Evolutionary conservation across 2,329 filamentous ascomycete species (phyloP).

Genomic region (Hysterium pulicare): DNA sequence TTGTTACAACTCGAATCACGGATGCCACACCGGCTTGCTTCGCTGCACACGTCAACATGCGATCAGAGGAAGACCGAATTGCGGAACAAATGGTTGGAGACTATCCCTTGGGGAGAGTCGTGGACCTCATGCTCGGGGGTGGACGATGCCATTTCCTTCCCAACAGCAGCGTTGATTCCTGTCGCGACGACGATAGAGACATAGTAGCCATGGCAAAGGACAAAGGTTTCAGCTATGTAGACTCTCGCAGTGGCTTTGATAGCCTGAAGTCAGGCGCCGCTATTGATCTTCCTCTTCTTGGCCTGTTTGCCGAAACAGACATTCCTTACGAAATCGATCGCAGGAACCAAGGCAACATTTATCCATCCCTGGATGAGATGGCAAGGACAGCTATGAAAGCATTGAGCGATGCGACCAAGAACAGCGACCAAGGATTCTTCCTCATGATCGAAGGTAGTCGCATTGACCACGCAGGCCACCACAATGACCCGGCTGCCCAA

Average conservation of each 20-base stretch:
- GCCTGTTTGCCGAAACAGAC: slow-evolving; percentile 76
- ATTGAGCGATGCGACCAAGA: slow-evolving; percentile 74
- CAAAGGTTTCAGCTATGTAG: slow-evolving; percentile 77
- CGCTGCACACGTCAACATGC: slow-evolving; percentile 77
- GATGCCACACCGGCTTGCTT: slow-evolving; percentile 97
- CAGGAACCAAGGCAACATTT: slow-evolving; percentile 70
- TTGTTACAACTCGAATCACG: slow-evolving; percentile 91
- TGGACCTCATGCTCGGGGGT: slow-evolving; percentile 90
- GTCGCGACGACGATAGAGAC: slow-evolving; percentile 74
- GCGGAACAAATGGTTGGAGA: slow-evolving; percentile 89
- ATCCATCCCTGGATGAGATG: slow-evolving; percentile 92
- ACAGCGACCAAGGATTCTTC: slow-evolving; percentile 92
- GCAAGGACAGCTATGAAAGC: slow-evolving; percentile 74
- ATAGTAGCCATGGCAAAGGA: slow-evolving; percentile 69
- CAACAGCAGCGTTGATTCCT: slow-evolving; percentile 77
- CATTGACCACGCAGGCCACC: slow-evolving; percentile 86
- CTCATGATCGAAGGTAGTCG: slow-evolving; percentile 97
- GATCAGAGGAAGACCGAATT: slow-evolving; percentile 83
- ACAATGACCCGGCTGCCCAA: slow-evolving; percentile 55
- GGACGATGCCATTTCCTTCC: slow-evolving; percentile 90
- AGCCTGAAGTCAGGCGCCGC: slow-evolving; percentile 63
- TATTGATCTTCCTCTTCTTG: slow-evolving; percentile 76
- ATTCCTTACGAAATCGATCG: slow-evolving; percentile 95
- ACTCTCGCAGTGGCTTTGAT: slow-evolving; percentile 72
- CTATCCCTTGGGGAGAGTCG: slow-evolving; percentile 78